These are phyloP conservation scores for Pseudocercospora fijiensis DNA, from an alignment of 2,329 filamentous ascomycete species.

Conservation along the genomic window DNA sequence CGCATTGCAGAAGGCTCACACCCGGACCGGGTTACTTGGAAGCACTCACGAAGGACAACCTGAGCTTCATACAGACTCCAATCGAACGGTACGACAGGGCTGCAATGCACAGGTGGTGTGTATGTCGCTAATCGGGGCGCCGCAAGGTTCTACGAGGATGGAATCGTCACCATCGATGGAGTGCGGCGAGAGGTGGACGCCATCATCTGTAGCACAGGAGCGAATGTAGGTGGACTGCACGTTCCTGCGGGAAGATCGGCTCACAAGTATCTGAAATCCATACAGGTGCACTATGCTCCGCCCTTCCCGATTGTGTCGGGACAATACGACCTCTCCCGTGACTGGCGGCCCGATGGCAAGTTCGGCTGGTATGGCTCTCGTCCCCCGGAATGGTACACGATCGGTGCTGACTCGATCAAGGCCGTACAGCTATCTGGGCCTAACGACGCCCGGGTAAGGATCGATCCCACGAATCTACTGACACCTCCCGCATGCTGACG, in stretches of 20 bases:
- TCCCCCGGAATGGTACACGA: background rate
- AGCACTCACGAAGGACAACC: conserved; percentile 49
- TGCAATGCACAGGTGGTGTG: background rate
- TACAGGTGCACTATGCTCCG: conserved; percentile 32
- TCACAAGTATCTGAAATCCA: background rate
- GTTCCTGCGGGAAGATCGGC: background rate
- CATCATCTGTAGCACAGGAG: conserved; percentile 48
- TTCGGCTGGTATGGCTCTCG: conserved; percentile 27
- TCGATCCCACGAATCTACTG: background rate
- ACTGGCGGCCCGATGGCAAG: conserved; percentile 39
- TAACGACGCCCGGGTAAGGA: conserved; percentile 23
- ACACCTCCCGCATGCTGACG: background rate
- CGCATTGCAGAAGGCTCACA: conserved; percentile 49
- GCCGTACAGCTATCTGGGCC: conserved; percentile 34
- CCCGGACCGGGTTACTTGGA: conserved; percentile 55
- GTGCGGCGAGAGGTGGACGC: conserved; percentile 41
- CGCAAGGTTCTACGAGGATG: conserved; percentile 41
- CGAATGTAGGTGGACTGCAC: conserved; percentile 25
- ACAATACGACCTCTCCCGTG: conserved; percentile 30
- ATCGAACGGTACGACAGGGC: conserved; percentile 35
- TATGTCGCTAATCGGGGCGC: background rate
- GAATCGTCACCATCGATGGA: conserved; percentile 45
- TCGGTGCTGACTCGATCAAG: background rate
- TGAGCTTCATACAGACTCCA: conserved; percentile 45
- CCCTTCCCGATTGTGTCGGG: conserved; percentile 35